Conservation (phyloP, 2,329 filamentous ascomycete species). For the Calonectria leucothoes region DNA sequence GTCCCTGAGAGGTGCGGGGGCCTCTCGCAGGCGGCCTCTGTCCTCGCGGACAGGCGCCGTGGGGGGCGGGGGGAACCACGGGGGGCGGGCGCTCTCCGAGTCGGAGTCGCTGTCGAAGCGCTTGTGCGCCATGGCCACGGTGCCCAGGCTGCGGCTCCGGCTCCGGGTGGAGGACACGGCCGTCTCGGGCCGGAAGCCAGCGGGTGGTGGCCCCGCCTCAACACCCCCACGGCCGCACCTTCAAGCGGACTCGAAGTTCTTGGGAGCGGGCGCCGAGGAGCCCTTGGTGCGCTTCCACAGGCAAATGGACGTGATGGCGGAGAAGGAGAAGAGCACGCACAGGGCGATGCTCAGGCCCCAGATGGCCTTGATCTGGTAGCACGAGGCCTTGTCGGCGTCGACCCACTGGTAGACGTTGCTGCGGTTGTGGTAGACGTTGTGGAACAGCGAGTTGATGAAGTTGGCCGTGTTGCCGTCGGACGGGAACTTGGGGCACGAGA, state of each 20-base stretch:
- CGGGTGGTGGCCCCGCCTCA: constrained; percentile 31
- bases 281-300: constrained; percentile 72
- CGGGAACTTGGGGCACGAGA: constrained; percentile 73
- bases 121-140: constrained; percentile 50
- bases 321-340: constrained; percentile 77
- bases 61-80: constrained; percentile 50
- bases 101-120: constrained; percentile 48
- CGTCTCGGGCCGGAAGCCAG: constrained; percentile 12
- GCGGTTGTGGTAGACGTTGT: constrained; percentile 52
- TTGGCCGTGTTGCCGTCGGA: constrained; percentile 53
- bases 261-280: constrained; percentile 47
- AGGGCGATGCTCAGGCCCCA: constrained; percentile 89
- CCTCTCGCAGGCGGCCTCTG: constrained; percentile 33
- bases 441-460: constrained; percentile 57
- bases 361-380: constrained; percentile 85
- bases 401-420: constrained; percentile 57
- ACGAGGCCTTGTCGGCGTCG: constrained; percentile 70
- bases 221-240: constrained; percentile 59
- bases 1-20: constrained; percentile 41
- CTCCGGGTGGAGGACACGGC: constrained; percentile 27
- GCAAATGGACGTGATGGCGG: constrained; percentile 66
- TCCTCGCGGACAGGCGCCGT: constrained; percentile 47
- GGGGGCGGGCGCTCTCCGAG: constrained; percentile 41
- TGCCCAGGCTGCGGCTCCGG: constrained; percentile 50
- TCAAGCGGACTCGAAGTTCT: constrained; percentile 61